A percentile compares a stretch with the other conserved stretches of the same genome.
Evolutionary conservation across 1,284 basidiomycete genomes (phyloP).

Genomic region (Serendipita sp.): DNA sequence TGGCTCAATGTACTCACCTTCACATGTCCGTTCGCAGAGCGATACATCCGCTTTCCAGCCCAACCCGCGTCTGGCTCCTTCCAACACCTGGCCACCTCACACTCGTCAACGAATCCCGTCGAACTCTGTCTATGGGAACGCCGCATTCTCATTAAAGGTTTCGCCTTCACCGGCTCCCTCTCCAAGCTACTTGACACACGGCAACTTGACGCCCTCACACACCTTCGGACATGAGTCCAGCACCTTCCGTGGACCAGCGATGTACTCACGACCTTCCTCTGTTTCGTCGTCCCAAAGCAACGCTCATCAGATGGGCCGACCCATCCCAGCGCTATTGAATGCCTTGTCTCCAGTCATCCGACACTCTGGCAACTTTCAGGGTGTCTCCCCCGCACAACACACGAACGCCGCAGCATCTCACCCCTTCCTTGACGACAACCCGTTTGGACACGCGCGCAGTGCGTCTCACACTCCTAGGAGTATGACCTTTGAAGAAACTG

Average conservation of each 20-base stretch:
- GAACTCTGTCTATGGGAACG: too few relatives aligned
- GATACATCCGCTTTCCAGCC: background rate
- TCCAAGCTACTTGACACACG: background rate
- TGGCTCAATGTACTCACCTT: background rate
- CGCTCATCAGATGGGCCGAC: background rate
- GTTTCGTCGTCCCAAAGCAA: background rate
- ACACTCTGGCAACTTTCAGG: background rate
- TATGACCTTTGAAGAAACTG: background rate
- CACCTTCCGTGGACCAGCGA: too few relatives aligned
- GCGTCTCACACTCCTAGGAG: background rate
- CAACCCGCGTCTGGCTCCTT: background rate
- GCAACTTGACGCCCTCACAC: too few relatives aligned
- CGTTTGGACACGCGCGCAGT: background rate
- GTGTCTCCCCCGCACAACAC: background rate
- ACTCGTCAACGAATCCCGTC: background rate
- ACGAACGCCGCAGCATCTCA: background rate
- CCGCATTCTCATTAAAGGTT: too few relatives aligned
- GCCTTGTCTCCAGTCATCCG: background rate
- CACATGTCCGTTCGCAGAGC: background rate
- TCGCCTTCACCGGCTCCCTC: background rate
- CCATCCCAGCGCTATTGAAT: background rate
- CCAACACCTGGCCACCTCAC: background rate
- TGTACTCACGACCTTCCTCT: background rate
- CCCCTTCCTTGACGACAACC: background rate
- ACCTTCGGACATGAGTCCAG: too few relatives aligned